Evolutionary conservation across 192 early-diverging fungal species (phyloP).

Genomic region (Mortierella hygrophila): DNA sequence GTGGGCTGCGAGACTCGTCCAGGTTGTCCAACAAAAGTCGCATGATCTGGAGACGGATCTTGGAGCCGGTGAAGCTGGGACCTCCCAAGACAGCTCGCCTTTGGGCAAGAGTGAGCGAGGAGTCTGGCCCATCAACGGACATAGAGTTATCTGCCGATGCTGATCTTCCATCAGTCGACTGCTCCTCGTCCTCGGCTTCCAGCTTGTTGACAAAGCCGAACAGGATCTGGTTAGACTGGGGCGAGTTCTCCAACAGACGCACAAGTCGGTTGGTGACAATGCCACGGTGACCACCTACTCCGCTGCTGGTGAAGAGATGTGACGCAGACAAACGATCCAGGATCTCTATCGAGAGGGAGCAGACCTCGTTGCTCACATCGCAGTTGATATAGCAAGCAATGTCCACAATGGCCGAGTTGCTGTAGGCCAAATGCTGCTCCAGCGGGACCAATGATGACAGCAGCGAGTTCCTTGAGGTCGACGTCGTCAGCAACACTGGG

Average conservation of each 20-base stretch:
- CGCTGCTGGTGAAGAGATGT: slow-evolving; percentile 69
- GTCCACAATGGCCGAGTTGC: slow-evolving; percentile 74
- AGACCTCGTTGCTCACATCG: slow-evolving; percentile 77
- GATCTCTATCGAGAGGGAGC: slow-evolving; percentile 78
- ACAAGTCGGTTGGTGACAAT: slow-evolving; percentile 80
- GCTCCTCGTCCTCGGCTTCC: slow-evolving; percentile 70
- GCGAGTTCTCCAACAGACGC: slow-evolving; percentile 72
- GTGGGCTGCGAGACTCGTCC: slow-evolving; percentile 61
- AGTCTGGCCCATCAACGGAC: slow-evolving; percentile 54
- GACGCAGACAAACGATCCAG: slow-evolving; percentile 81
- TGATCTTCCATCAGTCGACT: slow-evolving; percentile 32
- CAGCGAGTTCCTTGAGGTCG: slow-evolving; percentile 50
- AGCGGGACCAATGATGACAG: slow-evolving; percentile 74
- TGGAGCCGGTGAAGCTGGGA: slow-evolving; percentile 34
- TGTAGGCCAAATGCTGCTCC: slow-evolving; percentile 84
- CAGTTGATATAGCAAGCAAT: slow-evolving; percentile 81
- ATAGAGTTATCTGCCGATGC: slow-evolving; percentile 17
- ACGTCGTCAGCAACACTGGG: slow-evolving; percentile 61
- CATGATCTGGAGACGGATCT: slow-evolving; percentile 85
- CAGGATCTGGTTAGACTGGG: slow-evolving; percentile 77
- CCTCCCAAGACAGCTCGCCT: slow-evolving; percentile 37
- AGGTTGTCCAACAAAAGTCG: slow-evolving; percentile 88
- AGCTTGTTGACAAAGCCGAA: slow-evolving; percentile 84
- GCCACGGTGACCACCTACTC: slow-evolving; percentile 55
- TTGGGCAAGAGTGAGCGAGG: slow-evolving; percentile 29